Conservation (phyloP, 140 eudicot species). For the Erigeron philadelphicus region DNA sequence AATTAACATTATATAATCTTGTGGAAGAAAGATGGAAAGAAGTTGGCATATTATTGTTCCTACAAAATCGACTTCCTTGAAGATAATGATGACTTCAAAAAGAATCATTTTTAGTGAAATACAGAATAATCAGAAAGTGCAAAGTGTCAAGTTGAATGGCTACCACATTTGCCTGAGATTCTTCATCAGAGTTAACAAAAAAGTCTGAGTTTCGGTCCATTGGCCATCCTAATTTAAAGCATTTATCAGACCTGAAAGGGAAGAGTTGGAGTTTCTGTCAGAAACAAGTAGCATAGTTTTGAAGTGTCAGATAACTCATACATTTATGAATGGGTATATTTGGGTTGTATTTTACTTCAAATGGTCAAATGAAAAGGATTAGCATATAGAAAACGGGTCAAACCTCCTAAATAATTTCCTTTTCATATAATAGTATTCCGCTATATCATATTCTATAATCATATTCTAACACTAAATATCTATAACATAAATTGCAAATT, state of each 20-base stretch:
- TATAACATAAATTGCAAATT: too few species aligned
- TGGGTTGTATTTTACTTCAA: neutral
- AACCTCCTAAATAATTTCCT: neutral
- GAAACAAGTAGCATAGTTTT: neutral
- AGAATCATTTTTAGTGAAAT: neutral
- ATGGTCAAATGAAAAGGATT: constrained; percentile 7
- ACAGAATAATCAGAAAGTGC: neutral
- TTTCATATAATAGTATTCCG: too few species aligned
- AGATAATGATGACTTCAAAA: neutral
- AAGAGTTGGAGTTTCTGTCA: constrained; percentile 16
- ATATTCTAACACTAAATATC: neutral
- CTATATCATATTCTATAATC: neutral
- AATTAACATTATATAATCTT: constrained; percentile 10
- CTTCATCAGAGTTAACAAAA: constrained; percentile 56
- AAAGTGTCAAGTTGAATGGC: constrained; percentile 14
- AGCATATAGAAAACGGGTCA: neutral
- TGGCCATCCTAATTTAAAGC: constrained; percentile 95
- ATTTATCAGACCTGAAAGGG: constrained; percentile 63
- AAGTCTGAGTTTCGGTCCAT: constrained; percentile 76
- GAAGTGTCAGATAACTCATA: neutral
- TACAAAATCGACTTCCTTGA: neutral
- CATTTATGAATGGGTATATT: neutral
- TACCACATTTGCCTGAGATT: constrained; percentile 39
- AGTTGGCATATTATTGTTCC: neutral
- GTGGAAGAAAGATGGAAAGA: neutral